These are phyloP conservation scores for Piper betle DNA, from an alignment of 164 flowering plant genomes.

Conservation along the genomic window DNA sequence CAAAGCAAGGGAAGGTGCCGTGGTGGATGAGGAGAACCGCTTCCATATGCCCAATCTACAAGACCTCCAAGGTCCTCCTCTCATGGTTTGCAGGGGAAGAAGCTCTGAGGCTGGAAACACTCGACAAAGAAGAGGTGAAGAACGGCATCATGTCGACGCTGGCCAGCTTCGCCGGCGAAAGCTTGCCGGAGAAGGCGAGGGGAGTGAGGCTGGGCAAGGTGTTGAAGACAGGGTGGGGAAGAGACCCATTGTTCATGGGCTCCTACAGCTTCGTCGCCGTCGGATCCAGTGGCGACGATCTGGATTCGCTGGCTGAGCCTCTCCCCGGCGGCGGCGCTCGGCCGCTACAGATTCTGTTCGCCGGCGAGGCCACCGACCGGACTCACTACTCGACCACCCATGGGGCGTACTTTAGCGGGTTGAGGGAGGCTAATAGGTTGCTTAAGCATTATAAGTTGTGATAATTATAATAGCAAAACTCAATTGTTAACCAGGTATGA, in stretches of 20 bases:
- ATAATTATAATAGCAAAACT: too few species aligned
- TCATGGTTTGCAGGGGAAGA: constrained; percentile 95
- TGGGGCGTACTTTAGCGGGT: constrained; percentile 95
- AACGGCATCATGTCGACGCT: constrained; percentile 51
- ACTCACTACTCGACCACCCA: constrained; percentile 97
- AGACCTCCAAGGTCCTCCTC: constrained; percentile 45
- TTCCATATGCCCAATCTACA: constrained; percentile 54
- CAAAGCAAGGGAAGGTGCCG: constrained; percentile 48
- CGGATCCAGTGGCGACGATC: constrained; percentile 81
- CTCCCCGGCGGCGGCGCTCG: constrained; percentile 30
- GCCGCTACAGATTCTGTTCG: constrained; percentile 80
- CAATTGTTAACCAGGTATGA: too few species aligned
- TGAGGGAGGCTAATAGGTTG: constrained; percentile 95
- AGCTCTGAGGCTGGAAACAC: constrained; percentile 70
- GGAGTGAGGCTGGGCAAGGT: constrained; percentile 33
- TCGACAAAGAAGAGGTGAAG: constrained; percentile 52
- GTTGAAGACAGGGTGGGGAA: constrained; percentile 78
- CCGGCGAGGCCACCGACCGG: constrained; percentile 98
- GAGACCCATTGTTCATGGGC: constrained; percentile 81
- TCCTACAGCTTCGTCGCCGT: constrained; percentile 88
- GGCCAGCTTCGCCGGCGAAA: constrained; percentile 22
- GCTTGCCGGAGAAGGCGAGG: too few species aligned
- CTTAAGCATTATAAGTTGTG: constrained; percentile 46
- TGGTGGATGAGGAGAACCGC: constrained; percentile 91
- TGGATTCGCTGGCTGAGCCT: constrained; percentile 82